These are phyloP conservation scores for Penicillium expansum DNA, from an alignment of 2,329 filamentous ascomycete genomes.

Conservation along the genomic window DNA sequence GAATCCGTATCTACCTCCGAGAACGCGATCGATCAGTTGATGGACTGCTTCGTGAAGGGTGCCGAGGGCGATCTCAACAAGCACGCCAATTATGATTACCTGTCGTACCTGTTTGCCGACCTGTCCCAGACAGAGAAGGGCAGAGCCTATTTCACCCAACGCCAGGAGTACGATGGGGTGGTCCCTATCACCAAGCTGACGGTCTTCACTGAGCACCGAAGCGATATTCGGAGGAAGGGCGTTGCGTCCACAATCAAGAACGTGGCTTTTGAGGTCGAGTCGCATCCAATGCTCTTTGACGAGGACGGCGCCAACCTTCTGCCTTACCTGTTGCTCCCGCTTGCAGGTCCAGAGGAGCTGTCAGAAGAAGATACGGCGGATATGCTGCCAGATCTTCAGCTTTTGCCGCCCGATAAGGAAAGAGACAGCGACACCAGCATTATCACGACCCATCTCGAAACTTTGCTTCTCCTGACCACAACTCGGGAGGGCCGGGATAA, in stretches of 20 bases:
- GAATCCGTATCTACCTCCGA: conserved; percentile 69
- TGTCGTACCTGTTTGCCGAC: conserved; percentile 92
- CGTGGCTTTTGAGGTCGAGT: conserved; percentile 74
- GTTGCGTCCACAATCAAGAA: conserved; percentile 98
- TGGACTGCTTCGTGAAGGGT: conserved; percentile 95
- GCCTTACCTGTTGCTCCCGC: conserved; percentile 82
- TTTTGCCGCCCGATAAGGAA: conserved; percentile 84
- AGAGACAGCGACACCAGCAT: conserved; percentile 75
- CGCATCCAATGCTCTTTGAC: conserved; percentile 68
- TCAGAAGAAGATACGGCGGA: conserved; percentile 77
- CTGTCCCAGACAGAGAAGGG: conserved; percentile 77
- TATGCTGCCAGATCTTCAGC: conserved; percentile 87
- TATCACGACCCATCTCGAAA: conserved; percentile 84
- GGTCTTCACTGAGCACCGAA: conserved; percentile 90
- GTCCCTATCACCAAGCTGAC: conserved; percentile 90
- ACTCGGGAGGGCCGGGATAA: conserved; percentile 71
- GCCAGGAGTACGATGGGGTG: conserved; percentile 73
- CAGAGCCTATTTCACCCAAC: conserved; percentile 69
- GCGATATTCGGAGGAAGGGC: conserved; percentile 79
- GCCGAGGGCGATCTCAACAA: conserved; percentile 79
- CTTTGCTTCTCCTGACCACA: conserved; percentile 76
- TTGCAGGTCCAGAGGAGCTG: conserved; percentile 86
- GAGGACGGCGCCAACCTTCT: conserved; percentile 75
- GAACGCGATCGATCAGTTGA: conserved; percentile 79
- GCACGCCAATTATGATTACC: conserved; percentile 82